Percentiles rank a stretch among this genome's conserved stretches.
phyloP scores from a whole-genome alignment of 2,329 filamentous ascomycete species.

The Colletotrichum sp. region DNA sequence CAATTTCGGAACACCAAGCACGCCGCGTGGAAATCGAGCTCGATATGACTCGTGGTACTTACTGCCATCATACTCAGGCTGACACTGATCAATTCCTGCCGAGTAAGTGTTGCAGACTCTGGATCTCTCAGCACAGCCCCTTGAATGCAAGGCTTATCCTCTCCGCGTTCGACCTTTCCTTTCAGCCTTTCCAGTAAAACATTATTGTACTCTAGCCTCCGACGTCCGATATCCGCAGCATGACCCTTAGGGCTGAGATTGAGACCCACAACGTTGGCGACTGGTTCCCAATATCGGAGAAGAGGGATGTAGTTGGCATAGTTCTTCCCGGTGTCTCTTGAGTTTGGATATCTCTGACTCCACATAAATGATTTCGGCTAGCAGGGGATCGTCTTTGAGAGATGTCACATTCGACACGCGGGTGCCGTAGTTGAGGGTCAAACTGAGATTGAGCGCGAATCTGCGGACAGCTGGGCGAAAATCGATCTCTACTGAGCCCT shows the following conservation, averaged over 20 bases:
- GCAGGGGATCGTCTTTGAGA: neutral
- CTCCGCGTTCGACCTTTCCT: neutral
- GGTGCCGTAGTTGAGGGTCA: conserved; percentile 69
- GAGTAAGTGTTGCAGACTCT: neutral
- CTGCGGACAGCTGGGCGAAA: conserved; percentile 66
- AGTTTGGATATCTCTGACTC: conserved; percentile 22
- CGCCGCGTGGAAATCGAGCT: neutral
- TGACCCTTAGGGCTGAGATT: neutral
- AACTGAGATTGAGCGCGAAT: conserved; percentile 65
- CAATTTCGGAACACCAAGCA: neutral
- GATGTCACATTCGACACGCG: conserved; percentile 31
- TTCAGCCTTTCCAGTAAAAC: neutral
- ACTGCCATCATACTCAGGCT: conserved; percentile 53
- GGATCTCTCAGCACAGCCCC: neutral
- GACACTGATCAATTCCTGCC: neutral
- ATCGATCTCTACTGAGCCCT: conserved; percentile 61
- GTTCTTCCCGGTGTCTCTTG: neutral
- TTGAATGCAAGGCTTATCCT: conserved; percentile 9
- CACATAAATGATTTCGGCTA: conserved; percentile 24
- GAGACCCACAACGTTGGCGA: neutral
- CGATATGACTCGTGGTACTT: neutral
- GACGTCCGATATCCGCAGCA: neutral
- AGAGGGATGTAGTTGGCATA: neutral
- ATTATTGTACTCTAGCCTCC: neutral
- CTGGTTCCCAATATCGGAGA: conserved; percentile 1